Conservation (phyloP, 1,139 yeast species). For the Candida buenavistaensis region DNA sequence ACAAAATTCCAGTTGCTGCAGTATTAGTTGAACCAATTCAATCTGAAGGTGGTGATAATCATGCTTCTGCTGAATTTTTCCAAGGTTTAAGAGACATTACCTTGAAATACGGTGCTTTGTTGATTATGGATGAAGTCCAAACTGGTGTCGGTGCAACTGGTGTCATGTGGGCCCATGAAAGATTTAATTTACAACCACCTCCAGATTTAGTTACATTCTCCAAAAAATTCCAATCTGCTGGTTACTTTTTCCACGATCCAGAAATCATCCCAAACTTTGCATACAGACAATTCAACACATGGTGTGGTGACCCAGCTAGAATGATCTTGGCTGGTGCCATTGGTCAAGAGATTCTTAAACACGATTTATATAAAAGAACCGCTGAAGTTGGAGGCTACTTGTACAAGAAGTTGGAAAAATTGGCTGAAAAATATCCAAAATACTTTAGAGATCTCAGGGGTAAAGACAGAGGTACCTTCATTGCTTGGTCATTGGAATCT, state of each 20-base stretch:
- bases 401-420: slow-evolving; percentile 48
- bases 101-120: slow-evolving; percentile 60
- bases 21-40: slow-evolving; percentile 78
- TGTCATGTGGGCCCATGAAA: slow-evolving; percentile 83
- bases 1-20: slow-evolving; percentile 73
- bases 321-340: slow-evolving; percentile 72
- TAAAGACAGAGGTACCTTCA: slow-evolving; percentile 70
- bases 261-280: slow-evolving; percentile 69
- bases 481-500: slow-evolving; percentile 70
- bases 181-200: slow-evolving; percentile 68
- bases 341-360: slow-evolving; percentile 59
- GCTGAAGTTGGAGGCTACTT: slow-evolving; percentile 65
- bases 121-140: slow-evolving; percentile 83
- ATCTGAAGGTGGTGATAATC: slow-evolving; percentile 89
- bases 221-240: slow-evolving; percentile 85
- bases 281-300: slow-evolving; percentile 85
- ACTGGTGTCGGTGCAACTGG: slow-evolving; percentile 90
- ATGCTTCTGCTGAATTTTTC: slow-evolving; percentile 72
- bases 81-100: slow-evolving; percentile 76
- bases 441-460: slow-evolving; percentile 65
- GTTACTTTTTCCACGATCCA: slow-evolving; percentile 74
- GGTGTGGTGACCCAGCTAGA: slow-evolving; percentile 90
- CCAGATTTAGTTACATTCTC: slow-evolving; percentile 85
- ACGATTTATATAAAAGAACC: slow-evolving; percentile 57
- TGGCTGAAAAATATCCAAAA: slow-evolving; percentile 54